These are phyloP conservation scores for Pinguiococcus pyrenoidosus DNA, from an alignment of 108 stramenopile genomes.

Conservation along the genomic window DNA sequence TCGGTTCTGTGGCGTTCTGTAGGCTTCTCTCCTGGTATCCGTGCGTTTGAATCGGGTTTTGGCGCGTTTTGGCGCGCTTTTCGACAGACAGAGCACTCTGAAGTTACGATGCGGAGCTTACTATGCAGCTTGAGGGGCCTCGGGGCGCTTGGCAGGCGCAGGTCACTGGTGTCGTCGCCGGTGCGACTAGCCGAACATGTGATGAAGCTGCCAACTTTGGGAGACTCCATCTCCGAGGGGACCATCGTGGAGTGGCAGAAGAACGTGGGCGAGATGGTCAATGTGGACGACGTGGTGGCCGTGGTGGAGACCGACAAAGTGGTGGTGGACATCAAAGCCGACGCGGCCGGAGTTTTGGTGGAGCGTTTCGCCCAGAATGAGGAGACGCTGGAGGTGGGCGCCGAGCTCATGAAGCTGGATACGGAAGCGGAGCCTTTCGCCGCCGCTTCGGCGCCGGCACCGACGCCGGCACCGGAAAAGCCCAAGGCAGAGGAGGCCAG, in stretches of 20 bases:
- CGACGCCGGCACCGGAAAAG: background rate
- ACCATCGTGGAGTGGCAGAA: slow-evolving; percentile 73
- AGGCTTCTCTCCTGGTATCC: too few relatives aligned
- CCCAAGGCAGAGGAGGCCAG: slow-evolving; percentile 1
- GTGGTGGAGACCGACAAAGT: slow-evolving; percentile 82
- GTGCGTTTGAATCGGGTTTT: too few relatives aligned
- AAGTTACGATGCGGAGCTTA: too few relatives aligned
- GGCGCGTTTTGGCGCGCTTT: too few relatives aligned
- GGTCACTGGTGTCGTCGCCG: too few relatives aligned
- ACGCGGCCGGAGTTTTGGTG: slow-evolving; percentile 54
- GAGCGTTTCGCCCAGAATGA: slow-evolving; percentile 58
- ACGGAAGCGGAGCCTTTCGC: slow-evolving; percentile 46
- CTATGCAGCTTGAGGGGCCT: too few relatives aligned
- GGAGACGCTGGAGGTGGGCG: slow-evolving; percentile 65
- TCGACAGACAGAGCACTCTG: too few relatives aligned
- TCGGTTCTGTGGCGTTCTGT: too few relatives aligned
- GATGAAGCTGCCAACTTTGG: slow-evolving; percentile 32
- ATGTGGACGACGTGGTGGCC: slow-evolving; percentile 65
- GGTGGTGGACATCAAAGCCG: slow-evolving; percentile 76
- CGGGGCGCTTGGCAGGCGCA: too few relatives aligned
- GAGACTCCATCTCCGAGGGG: slow-evolving; percentile 42
- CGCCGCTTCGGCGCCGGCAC: slow-evolving; percentile 13
- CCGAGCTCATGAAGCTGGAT: slow-evolving; percentile 52
- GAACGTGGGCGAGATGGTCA: slow-evolving; percentile 50
- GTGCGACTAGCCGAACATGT: too few relatives aligned